Conservation (phyloP, 257 asterid species). For the Eucommia ulmoides region DNA sequence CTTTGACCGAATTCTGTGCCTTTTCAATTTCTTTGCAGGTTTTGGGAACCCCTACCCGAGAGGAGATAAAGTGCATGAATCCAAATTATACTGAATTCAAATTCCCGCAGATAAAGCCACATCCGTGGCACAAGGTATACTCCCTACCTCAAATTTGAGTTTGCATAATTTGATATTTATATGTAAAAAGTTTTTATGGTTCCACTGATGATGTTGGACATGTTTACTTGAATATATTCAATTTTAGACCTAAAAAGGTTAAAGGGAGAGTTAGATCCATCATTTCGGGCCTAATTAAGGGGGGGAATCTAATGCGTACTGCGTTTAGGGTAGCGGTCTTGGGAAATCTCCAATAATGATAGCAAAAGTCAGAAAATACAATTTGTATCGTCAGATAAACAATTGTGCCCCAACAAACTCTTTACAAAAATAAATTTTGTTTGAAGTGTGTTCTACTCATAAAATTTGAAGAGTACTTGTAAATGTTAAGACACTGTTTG, state of each 20-base stretch:
- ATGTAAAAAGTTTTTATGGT: not conserved
- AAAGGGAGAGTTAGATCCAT: not conserved
- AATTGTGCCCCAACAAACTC: too few relatives aligned
- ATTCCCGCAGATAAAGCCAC: constrained; percentile 95
- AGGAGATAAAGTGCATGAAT: constrained; percentile 96
- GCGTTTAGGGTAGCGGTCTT: too few relatives aligned
- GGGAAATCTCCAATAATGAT: too few relatives aligned
- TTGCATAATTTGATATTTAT: not conserved
- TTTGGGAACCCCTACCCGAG: constrained; percentile 97
- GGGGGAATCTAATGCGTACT: not conserved
- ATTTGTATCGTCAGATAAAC: too few relatives aligned
- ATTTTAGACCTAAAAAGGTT: not conserved
- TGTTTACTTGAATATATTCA: not conserved
- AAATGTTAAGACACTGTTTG: too few relatives aligned
- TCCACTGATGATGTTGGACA: not conserved
- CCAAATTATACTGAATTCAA: constrained; percentile 88
- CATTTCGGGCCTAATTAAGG: not conserved
- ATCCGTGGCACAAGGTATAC: constrained; percentile 98
- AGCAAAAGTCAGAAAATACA: too few relatives aligned
- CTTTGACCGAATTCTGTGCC: too few relatives aligned
- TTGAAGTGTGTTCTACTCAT: too few relatives aligned
- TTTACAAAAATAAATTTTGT: too few relatives aligned
- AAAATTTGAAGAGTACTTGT: too few relatives aligned
- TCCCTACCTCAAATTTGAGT: not conserved
- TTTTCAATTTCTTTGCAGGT: constrained; percentile 41